Conservation (phyloP, 2,329 filamentous ascomycete genomes). For the Penicillium sp. region DNA sequence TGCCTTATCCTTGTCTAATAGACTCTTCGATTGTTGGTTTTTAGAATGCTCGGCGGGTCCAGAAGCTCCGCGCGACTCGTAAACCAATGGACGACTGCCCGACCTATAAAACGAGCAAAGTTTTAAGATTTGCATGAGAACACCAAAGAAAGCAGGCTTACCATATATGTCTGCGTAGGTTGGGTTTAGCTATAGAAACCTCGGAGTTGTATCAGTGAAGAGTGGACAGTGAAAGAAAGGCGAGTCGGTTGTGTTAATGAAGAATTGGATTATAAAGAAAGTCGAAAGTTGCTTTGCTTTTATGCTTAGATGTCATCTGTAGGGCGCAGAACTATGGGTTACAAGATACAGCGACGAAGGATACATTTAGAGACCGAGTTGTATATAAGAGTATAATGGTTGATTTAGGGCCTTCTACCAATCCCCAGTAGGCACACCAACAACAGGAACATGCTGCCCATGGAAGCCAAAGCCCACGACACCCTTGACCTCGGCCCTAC, state of each 20-base stretch:
- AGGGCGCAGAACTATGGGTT: background rate
- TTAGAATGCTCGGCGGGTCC: constrained; percentile 56
- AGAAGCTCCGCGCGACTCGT: constrained; percentile 56
- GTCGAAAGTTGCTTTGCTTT: no score
- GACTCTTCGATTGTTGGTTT: constrained; percentile 56
- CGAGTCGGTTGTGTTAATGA: no score
- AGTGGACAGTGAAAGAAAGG: no score
- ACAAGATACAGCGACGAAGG: no score
- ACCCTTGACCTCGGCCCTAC: constrained; percentile 47
- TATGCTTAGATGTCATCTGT: background rate
- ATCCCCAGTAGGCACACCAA: constrained; percentile 25
- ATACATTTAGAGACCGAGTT: no score
- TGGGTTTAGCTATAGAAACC: no score
- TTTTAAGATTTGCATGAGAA: background rate
- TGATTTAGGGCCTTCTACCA: no score
- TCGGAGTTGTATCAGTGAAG: no score
- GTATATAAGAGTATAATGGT: no score
- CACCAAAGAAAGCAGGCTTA: constrained; percentile 29
- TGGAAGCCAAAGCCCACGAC: constrained; percentile 52
- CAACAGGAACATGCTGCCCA: constrained; percentile 39
- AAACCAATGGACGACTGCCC: constrained; percentile 61
- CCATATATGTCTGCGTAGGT: constrained; percentile 61
- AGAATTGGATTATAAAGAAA: no score
- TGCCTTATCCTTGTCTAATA: constrained; percentile 56
- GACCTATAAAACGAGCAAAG: constrained; percentile 52